A percentile compares a stretch with the other conserved stretches of the same genome.
Conservation (phyloP, 1,139 yeast species). For the Debaryomyces fabryi region DNA sequence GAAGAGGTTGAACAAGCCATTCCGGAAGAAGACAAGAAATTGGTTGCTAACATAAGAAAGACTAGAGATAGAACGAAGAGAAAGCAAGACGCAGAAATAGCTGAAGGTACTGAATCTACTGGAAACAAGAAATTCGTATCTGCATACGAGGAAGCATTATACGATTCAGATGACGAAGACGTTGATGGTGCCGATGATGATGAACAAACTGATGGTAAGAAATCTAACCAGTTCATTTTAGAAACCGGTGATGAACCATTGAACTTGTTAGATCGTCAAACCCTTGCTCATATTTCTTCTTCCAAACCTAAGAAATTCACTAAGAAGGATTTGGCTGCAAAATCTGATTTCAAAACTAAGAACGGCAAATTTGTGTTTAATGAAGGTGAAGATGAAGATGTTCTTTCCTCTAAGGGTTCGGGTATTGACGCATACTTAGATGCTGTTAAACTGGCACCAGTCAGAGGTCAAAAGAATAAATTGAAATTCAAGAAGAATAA, state of each 20-base stretch:
- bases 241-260: slow-evolving; percentile 83
- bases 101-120: slow-evolving; percentile 20
- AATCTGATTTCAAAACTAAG: slow-evolving; percentile 55
- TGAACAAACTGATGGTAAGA: slow-evolving; percentile 26
- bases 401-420: slow-evolving; percentile 46
- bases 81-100: slow-evolving; percentile 50
- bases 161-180: slow-evolving; percentile 59
- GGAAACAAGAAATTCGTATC: slow-evolving; percentile 60
- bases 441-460: slow-evolving; percentile 90
- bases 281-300: slow-evolving; percentile 85
- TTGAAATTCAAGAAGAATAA: slow-evolving; percentile 77
- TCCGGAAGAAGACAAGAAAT: slow-evolving; percentile 85
- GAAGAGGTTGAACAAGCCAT: slow-evolving; percentile 77
- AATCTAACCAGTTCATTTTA: slow-evolving; percentile 65
- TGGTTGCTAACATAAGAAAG: slow-evolving; percentile 84
- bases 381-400: slow-evolving; percentile 53
- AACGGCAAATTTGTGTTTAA: slow-evolving; percentile 58
- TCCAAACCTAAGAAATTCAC: slow-evolving; percentile 69
- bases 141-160: slow-evolving; percentile 82
- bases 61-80: slow-evolving; percentile 81
- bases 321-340: slow-evolving; percentile 45
- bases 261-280: slow-evolving; percentile 82
- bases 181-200: slow-evolving; percentile 41
- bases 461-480: slow-evolving; percentile 88
- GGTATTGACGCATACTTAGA: slow-evolving; percentile 92